phyloP scores from a whole-genome alignment of 2,329 filamentous ascomycete species.

The Hymenoscyphus infarciens region DNA sequence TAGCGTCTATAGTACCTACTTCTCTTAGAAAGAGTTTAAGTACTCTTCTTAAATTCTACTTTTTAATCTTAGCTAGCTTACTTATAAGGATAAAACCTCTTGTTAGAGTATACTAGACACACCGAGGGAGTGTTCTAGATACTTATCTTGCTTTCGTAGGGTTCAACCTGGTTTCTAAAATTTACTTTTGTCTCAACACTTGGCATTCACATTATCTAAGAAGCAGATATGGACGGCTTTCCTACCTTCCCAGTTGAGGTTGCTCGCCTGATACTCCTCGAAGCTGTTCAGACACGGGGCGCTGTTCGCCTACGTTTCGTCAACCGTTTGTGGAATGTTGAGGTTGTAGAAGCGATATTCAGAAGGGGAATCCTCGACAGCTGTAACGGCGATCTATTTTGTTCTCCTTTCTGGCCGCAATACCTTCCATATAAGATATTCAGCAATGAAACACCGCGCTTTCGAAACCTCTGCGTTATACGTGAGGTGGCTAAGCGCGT shows the following conservation, averaged over 20 bases:
- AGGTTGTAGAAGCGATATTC: slow-evolving; percentile 1
- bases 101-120: too few relatives aligned
- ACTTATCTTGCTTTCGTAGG: too few relatives aligned
- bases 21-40: too few relatives aligned
- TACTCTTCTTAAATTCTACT: too few relatives aligned
- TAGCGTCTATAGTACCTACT: too few relatives aligned
- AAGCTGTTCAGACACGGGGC: not conserved
- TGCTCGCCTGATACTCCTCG: slow-evolving; percentile 3
- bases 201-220: not conserved
- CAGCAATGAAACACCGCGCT: not conserved
- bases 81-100: too few relatives aligned
- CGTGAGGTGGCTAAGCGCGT: slow-evolving; percentile 1
- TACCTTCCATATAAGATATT: slow-evolving; percentile 2
- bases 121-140: too few relatives aligned
- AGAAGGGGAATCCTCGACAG: not conserved
- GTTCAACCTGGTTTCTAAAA: too few relatives aligned
- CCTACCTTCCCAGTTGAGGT: not conserved
- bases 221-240: not conserved
- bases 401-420: not conserved
- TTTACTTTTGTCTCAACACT: not conserved
- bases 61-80: too few relatives aligned
- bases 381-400: not conserved
- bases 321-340: not conserved
- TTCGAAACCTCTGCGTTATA: not conserved
- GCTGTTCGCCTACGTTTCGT: slow-evolving; percentile 1